Conservation (phyloP, 345 rosid genomes). For the Moricandia arvensis region DNA sequence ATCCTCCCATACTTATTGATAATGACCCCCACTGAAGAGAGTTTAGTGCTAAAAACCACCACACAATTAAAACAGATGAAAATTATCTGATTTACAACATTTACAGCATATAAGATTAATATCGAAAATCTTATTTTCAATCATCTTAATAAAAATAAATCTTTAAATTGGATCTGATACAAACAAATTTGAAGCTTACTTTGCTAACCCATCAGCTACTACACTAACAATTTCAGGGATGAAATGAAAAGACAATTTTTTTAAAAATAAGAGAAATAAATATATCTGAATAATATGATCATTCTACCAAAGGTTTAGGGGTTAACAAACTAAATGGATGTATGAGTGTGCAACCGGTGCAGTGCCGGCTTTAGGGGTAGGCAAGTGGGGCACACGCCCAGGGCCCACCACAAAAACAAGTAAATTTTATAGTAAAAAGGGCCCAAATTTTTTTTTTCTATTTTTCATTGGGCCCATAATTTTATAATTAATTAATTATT, state of each 20-base stretch:
- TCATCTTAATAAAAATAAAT: neutral
- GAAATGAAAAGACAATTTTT: neutral
- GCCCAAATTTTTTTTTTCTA: no score
- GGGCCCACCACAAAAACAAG: no score
- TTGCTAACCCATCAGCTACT: neutral
- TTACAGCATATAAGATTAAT: neutral
- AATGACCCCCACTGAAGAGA: neutral
- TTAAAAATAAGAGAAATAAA: neutral
- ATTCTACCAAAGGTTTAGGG: neutral
- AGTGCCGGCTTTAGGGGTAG: no score
- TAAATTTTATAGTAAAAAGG: no score
- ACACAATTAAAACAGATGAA: neutral
- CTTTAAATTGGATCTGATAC: neutral
- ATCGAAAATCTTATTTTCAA: neutral
- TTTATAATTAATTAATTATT: no score
- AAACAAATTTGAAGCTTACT: neutral
- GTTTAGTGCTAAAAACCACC: neutral
- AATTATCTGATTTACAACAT: neutral
- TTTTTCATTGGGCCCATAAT: no score
- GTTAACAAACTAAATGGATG: neutral
- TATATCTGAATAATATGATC: neutral
- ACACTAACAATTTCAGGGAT: neutral
- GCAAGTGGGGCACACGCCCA: no score
- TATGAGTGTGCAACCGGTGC: neutral
- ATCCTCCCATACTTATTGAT: conserved; percentile 4